Conservation (phyloP, 768 basidiomycete species). For the Tulasnella sp. region DNA sequence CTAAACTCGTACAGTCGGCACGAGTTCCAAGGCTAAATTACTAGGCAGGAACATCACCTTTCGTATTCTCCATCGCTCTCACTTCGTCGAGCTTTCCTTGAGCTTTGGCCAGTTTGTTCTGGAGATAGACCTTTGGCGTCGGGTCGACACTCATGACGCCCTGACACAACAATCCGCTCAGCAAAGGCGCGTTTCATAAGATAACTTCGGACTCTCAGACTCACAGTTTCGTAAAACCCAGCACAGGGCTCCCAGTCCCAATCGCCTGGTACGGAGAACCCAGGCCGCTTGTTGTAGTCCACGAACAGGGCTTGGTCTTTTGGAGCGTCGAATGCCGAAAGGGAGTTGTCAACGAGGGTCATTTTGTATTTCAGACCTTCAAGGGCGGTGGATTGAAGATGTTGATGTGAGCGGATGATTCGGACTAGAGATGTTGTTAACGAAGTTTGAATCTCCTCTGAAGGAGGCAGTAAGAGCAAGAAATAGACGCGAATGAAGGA, state of each 20-base stretch:
- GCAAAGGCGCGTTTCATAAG: too few species aligned
- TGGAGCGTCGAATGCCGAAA: constrained; percentile 41
- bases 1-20: constrained; percentile 20
- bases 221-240: constrained; percentile 64
- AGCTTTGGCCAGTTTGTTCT: constrained; percentile 59
- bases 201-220: too few species aligned
- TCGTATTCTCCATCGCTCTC: constrained; percentile 41
- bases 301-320: constrained; percentile 65
- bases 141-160: constrained; percentile 51
- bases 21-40: too few species aligned
- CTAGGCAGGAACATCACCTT: constrained; percentile 36
- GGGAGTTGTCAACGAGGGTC: constrained; percentile 30
- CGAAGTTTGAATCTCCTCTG: constrained; percentile 59
- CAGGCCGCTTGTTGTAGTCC: constrained; percentile 47
- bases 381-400: constrained; percentile 42
- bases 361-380: constrained; percentile 34
- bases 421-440: constrained; percentile 44
- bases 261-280: constrained; percentile 49
- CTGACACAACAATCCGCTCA: constrained; percentile 28
- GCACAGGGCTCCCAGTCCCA: constrained; percentile 68
- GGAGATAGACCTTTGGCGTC: constrained; percentile 63
- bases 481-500: not conserved
- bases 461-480: not conserved
- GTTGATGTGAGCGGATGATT: constrained; percentile 44
- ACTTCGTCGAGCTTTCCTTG: constrained; percentile 55